A percentile compares a stretch with the other conserved stretches of the same genome.
Evolutionary conservation across 805 yeast species (phyloP).

Genomic region (Ogataea wickerhamii): DNA sequence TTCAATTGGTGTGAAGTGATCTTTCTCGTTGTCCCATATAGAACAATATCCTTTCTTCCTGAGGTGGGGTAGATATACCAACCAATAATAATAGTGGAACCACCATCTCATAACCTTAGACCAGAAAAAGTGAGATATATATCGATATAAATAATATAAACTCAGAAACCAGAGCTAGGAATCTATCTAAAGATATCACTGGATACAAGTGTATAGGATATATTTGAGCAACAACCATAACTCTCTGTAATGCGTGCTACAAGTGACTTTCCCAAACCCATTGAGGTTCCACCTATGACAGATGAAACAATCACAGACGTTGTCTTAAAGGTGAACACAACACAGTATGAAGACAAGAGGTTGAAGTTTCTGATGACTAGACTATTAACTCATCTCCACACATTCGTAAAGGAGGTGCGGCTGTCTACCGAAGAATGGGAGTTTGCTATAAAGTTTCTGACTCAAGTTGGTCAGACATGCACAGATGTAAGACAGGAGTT

Average conservation of each 20-base stretch:
- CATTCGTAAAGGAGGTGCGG: constrained; percentile 7
- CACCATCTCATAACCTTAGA: too few species aligned
- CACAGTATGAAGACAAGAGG: constrained; percentile 7
- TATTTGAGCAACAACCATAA: background rate
- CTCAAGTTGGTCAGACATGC: constrained; percentile 10
- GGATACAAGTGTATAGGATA: background rate
- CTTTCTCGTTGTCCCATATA: too few species aligned
- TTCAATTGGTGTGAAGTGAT: too few species aligned
- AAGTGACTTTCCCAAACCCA: constrained; percentile 6
- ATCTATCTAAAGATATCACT: background rate
- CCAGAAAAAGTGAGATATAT: too few species aligned
- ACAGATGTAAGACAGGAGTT: constrained; percentile 11
- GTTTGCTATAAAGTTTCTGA: constrained; percentile 5
- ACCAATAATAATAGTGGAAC: background rate
- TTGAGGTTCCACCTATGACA: constrained; percentile 10
- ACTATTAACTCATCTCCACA: constrained; percentile 5
- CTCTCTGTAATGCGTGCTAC: background rate
- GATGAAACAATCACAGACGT: constrained; percentile 10
- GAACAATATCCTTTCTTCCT: too few species aligned
- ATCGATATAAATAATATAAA: too few species aligned
- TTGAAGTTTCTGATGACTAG: constrained; percentile 3
- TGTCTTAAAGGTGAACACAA: constrained; percentile 8
- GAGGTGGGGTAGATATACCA: background rate
- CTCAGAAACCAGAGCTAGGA: too few species aligned
- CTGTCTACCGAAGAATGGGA: constrained; percentile 13